Base-by-base conservation (phyloP, 495 filamentous ascomycete species). In the Lasiosphaeriaceae sp. region DNA sequence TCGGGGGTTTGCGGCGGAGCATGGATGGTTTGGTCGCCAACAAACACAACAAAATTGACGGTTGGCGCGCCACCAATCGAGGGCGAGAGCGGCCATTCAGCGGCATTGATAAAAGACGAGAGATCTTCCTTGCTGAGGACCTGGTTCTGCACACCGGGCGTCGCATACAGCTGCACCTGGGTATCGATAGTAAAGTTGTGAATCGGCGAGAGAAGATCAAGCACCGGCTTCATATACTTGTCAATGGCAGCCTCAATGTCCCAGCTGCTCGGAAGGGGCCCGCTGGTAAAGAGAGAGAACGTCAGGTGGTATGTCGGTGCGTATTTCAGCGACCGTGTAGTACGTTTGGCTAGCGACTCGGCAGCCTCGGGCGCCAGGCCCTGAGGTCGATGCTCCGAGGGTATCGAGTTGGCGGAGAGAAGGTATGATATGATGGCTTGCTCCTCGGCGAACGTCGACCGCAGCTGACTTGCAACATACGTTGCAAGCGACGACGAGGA, bases 111-210 rank as follows among this genome's bases (percentile, higher is more conserved):
- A 66, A 98, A 98, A 29, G 87, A 90, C 47, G 89, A 90, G 7
- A 98, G 80, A 65, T 96, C 92, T 65, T 96, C 88, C 66, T 90
- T 91, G 61, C 83, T 86, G 12, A 97, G 69, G 2, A 88, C 82
- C 82, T 78, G 69, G 45, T 75, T 78, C 29, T 78, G 74, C 16
- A 92, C 84, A 24, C 92, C 92, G 0, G 89, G 91, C 0, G 79
- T 77, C 2, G 94, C 94, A 68, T 96, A 96, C 1, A 96, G 79
- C 74, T 98, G 94, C 12, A 97, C 88, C 70, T 98, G 94, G 1
- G 91, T 96, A 68, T 97, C 94, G 37, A 98, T 85, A 20, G 94
- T 97, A 70, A 98, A 97, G 67, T 96, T 93, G 77, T 90, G 92
- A 60, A 97, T 93, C 16, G 84, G 78, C 2, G 84, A 80, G 23